Evolutionary conservation across 176 grass and related monocot genomes (phyloP).

Genomic region (Musa beccarii): DNA sequence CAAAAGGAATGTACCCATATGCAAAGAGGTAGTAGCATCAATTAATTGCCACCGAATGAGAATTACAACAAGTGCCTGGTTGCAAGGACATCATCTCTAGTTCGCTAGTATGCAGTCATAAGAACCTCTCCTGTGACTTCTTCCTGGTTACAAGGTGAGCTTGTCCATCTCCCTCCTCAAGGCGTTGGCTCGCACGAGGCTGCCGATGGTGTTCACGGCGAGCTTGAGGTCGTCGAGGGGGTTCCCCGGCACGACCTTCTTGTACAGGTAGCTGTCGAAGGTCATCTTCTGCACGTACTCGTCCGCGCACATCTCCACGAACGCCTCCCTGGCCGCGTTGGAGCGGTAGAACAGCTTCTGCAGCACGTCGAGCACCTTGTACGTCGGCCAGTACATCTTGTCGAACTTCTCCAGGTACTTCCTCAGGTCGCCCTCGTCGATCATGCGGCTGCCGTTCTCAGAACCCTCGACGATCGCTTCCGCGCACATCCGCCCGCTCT

Average conservation of each 20-base stretch:
- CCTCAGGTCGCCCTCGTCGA: slow-evolving; percentile 86
- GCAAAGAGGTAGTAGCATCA: too few relatives aligned
- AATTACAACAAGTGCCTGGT: not conserved
- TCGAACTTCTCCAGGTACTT: slow-evolving; percentile 94
- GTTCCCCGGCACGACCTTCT: slow-evolving; percentile 92
- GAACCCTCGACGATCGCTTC: slow-evolving; percentile 86
- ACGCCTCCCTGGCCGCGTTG: slow-evolving; percentile 80
- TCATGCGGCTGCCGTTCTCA: slow-evolving; percentile 60
- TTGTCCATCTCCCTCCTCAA: slow-evolving; percentile 87
- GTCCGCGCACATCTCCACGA: slow-evolving; percentile 98
- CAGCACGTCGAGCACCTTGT: slow-evolving; percentile 97
- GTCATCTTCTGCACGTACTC: slow-evolving; percentile 99
- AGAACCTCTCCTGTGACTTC: not conserved
- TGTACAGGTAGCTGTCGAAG: slow-evolving; percentile 98
- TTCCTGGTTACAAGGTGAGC: slow-evolving; percentile 52
- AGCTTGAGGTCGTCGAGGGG: slow-evolving; percentile 91
- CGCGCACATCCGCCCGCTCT: slow-evolving; percentile 87
- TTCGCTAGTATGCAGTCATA: not conserved
- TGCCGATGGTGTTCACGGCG: slow-evolving; percentile 88
- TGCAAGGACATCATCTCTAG: not conserved
- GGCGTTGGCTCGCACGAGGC: slow-evolving; percentile 81
- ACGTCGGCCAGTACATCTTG: slow-evolving; percentile 89
- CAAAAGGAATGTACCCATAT: too few relatives aligned
- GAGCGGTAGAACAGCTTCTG: slow-evolving; percentile 99
- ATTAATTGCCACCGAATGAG: not conserved